phyloP scores from a whole-genome alignment of 176 grass and related monocot genomes.

The Lolium rigidum region DNA sequence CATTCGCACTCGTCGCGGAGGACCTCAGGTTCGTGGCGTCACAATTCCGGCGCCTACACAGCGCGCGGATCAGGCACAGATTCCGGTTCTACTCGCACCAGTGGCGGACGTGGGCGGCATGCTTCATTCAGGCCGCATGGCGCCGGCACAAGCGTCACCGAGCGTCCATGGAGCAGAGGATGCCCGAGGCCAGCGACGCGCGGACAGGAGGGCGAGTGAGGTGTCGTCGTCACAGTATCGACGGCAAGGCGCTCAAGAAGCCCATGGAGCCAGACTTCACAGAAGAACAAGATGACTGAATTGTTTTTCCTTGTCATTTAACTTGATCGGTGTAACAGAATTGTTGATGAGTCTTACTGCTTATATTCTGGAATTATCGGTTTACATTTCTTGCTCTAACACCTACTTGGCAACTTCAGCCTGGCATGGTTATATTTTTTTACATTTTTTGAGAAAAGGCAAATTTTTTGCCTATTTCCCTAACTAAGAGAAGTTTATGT shows the following conservation, averaged over 20 bases:
- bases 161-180: constrained; percentile 68
- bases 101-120: constrained; percentile 91
- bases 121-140: constrained; percentile 98
- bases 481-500: too few species aligned
- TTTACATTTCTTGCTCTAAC: too few species aligned
- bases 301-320: background rate
- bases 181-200: constrained; percentile 27
- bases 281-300: constrained; percentile 55
- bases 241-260: constrained; percentile 58
- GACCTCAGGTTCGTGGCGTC: constrained; percentile 85
- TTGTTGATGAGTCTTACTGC: background rate
- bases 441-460: too few species aligned
- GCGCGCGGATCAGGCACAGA: constrained; percentile 77
- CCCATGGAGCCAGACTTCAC: constrained; percentile 85
- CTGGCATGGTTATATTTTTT: too few species aligned
- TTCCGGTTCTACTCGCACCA: constrained; percentile 96
- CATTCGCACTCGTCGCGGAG: constrained; percentile 89
- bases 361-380: too few species aligned
- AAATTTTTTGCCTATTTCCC: too few species aligned
- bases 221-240: constrained; percentile 35
- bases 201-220: constrained; percentile 5
- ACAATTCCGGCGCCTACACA: constrained; percentile 86
- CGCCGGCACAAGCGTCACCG: constrained; percentile 62
- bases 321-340: background rate
- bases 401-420: too few species aligned